Evolutionary conservation across 2,329 filamentous ascomycete genomes (phyloP), one percentile per base, ranked within the genome.

Genomic region (Penicillium sp.): DNA sequence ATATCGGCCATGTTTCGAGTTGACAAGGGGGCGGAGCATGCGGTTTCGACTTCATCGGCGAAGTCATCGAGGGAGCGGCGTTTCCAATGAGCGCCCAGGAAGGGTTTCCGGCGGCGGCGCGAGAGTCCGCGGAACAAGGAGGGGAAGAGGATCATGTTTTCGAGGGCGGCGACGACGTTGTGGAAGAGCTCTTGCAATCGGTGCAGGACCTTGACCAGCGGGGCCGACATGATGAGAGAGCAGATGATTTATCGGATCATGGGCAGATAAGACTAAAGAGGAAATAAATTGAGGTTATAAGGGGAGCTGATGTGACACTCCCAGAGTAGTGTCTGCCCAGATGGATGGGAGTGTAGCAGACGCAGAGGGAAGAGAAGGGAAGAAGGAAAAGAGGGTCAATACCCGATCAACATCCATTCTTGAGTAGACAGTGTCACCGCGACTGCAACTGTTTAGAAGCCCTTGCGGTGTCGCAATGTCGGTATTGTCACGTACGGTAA

Each of bases 101-200:
- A 69, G 48, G 66, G 58, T 43, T 66, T 71, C 51, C 68, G 70
- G 55, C 67, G 65, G 53, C 66, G 57, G 59, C 62, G 65, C 42
- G 68, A 61, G 52, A 67, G 46, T 48, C 69, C 65, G 50, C 70
- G 65, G 64, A 75, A 70, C 43, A 74, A 57, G 18, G 72, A 72
- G 21, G 73, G 73, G 48, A 76, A 74, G 47, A 75, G 56, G 22
- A 77, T 60, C 64, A 76, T 71, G 16, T 67, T 69, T 56, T 77
- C 74, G 52, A 78, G 59, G 10, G 70, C 69, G 29, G 69, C 61
- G 32, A 76, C 64, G 40, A 76, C 63, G 53, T 72, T 72, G 38
- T 70, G 68, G 56, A 76, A 76, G 41, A 76, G 65, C 51, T 73
- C 66, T 61, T 73, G 73, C 67, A 76, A 64, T 52, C 71, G 68